Evolutionary conservation across 225 moss, liverwort and hornwort species (phyloP), one percentile per base, ranked within the genome.

Genomic region (Marchantia polymorpha): DNA sequence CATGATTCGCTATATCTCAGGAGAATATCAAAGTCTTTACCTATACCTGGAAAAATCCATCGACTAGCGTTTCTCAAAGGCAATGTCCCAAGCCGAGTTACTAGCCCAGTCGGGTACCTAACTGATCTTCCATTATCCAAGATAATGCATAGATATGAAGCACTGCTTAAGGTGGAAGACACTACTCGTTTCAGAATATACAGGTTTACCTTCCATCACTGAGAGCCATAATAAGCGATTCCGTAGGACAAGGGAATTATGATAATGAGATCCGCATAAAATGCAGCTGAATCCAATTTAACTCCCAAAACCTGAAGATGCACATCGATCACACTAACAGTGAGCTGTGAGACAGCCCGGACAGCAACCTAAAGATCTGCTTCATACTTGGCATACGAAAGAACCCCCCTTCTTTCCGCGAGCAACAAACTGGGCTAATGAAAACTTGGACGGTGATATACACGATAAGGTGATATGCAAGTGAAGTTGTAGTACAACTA

Each of bases 261-360:
- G n/a, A n/a, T n/a, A n/a, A n/a, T n/a, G n/a, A n/a, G n/a, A n/a
- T n/a, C n/a, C n/a, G n/a, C n/a, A n/a, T n/a, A n/a, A 16, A 46
- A 31, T 48, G 10, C 46, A 8, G 77, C 39, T n/a, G 76, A 19
- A 15, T 48, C 39, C 77, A 19, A 56, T 52, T 47, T 27, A n/a
- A 55, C 75, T 23, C 55, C 69, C 46, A 47, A 46, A 69, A 69
- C 69, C 69, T 69, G 47, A 69, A 69, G 69, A 47, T 26, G 69
- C 16, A 68, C 68, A 69, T 46, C 46, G 69, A 69, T 48, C 17
- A 48, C 17, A 69, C 69, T 69, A 69, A 47, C 19, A 16, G 69
- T 69, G 69, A 69, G 69, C 69, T 69, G 69, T 20, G 8, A n/a
- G 46, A 47, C 69, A 69, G 69, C 69, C 48, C 69, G 12, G 69